Percentiles rank a stretch among this genome's conserved stretches.
Evolutionary conservation across 2,329 filamentous ascomycete species (phyloP).

Genomic region (Fusarium irregulare): DNA sequence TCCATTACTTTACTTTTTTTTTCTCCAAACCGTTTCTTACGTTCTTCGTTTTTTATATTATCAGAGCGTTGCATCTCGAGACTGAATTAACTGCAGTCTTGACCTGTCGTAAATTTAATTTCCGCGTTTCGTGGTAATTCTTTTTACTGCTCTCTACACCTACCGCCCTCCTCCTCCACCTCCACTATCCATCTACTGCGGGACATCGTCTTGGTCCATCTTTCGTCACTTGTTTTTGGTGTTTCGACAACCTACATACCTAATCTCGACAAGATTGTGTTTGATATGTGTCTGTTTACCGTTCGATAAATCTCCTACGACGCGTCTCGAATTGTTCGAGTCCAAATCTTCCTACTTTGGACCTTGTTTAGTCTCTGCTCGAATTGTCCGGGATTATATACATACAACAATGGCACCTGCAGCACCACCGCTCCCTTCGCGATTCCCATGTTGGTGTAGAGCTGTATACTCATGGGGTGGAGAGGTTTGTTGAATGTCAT

Average conservation of each 20-base stretch:
- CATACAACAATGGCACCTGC: constrained; percentile 61
- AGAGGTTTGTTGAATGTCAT: constrained; percentile 64
- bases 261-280: constrained; percentile 17
- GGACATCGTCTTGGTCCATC: constrained; percentile 11
- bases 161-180: constrained; percentile 4
- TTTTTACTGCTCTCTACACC: constrained; percentile 17
- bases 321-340: constrained; percentile 29
- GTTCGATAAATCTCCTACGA: constrained; percentile 28
- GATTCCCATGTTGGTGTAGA: constrained; percentile 91
- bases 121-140: constrained; percentile 15
- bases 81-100: constrained; percentile 19
- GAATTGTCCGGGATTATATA: constrained; percentile 11
- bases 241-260: constrained; percentile 21
- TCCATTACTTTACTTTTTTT: constrained; percentile 9
- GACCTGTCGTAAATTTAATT: constrained; percentile 4
- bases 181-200: background rate
- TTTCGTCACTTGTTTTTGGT: constrained; percentile 22
- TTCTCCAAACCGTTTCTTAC: constrained; percentile 31
- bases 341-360: constrained; percentile 16
- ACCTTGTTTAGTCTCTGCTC: constrained; percentile 16
- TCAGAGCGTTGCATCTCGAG: constrained; percentile 25
- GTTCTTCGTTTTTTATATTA: constrained; percentile 17
- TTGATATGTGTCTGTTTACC: constrained; percentile 42
- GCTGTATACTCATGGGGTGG: constrained; percentile 95
- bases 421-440: constrained; percentile 73